phyloP scores from a whole-genome alignment of 495 filamentous ascomycete species.

The Penicillium salamii region DNA sequence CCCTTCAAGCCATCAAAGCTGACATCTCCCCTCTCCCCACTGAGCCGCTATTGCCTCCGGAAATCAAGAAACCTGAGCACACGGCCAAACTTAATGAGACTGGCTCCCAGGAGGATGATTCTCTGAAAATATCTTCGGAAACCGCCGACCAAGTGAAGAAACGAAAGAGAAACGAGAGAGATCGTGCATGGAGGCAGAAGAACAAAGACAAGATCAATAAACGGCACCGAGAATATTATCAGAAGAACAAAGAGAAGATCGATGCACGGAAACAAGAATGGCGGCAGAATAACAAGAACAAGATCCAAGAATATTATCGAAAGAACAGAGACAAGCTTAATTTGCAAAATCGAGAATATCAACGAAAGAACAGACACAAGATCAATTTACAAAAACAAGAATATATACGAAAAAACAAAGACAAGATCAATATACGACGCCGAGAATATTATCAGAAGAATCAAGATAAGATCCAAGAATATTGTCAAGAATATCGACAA shows the following conservation, averaged over 20 bases:
- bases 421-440: no score
- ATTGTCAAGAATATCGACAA: no score
- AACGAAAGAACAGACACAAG: no score
- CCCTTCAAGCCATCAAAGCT: background rate
- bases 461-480: no score
- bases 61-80: no score
- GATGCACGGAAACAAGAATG: background rate
- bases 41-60: no score
- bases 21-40: background rate
- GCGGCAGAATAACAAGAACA: background rate
- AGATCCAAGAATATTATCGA: background rate
- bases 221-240: background rate
- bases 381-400: no score
- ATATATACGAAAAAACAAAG: no score
- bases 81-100: no score
- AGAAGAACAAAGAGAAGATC: background rate
- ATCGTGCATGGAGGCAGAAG: background rate
- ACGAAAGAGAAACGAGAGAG: background rate
- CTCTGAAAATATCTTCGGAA: no score
- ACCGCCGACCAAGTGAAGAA: background rate
- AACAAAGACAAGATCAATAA: background rate
- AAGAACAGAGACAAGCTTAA: background rate
- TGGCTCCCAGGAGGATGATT: no score
- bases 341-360: background rate
- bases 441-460: no score